A percentile compares a stretch with the other conserved stretches of the same genome.
phyloP scores from a whole-genome alignment of 345 rosid genomes.

The Aegle marmelos region DNA sequence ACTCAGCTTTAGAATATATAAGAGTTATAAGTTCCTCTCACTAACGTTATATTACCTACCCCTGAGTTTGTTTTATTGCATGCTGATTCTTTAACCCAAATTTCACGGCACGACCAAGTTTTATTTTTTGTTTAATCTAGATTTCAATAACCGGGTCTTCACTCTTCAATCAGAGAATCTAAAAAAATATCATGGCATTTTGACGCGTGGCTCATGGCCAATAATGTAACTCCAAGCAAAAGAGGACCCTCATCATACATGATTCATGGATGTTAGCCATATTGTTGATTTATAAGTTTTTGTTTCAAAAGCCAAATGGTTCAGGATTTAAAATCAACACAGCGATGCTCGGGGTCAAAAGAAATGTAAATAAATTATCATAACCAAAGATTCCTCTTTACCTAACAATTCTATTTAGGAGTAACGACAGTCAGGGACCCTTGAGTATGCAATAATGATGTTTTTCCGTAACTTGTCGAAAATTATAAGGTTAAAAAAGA shows the following conservation, averaged over 20 bases:
- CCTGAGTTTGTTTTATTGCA: not conserved
- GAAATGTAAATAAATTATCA: not conserved
- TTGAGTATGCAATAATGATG: not conserved
- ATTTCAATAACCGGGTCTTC: too few species aligned
- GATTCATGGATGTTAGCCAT: not conserved
- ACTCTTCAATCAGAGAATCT: not conserved
- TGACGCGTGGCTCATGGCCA: not conserved
- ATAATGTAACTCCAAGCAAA: not conserved
- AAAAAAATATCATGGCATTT: not conserved
- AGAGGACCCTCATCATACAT: not conserved
- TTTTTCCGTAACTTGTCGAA: not conserved
- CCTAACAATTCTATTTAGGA: not conserved
- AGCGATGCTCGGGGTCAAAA: not conserved
- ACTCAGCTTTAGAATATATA: not conserved
- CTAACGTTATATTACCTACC: not conserved
- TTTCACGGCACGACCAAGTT: not conserved
- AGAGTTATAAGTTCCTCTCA: not conserved
- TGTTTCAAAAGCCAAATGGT: not conserved
- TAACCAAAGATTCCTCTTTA: not conserved
- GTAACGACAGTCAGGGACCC: not conserved
- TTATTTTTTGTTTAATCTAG: not conserved
- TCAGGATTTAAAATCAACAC: not conserved
- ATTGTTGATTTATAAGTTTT: not conserved
- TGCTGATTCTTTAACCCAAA: not conserved
- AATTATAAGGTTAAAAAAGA: too few species aligned